Evolutionary conservation across 1,139 yeast species (phyloP), one percentile per base, ranked within the genome.

Genomic region (Blastobotrys raffinosifermentans): DNA sequence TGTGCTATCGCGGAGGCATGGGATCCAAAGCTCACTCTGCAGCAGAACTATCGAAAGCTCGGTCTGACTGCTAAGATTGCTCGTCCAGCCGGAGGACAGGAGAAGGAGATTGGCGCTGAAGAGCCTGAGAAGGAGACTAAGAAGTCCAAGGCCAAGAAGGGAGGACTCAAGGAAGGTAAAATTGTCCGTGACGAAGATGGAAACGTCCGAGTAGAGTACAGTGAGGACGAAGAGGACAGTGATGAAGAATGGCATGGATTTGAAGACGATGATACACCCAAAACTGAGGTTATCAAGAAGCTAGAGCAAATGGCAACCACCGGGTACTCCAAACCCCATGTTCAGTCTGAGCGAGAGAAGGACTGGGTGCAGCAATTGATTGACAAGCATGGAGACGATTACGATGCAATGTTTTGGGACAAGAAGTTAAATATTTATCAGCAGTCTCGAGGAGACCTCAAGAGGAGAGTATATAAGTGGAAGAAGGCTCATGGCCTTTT

Each of bases 361-460:
- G 82, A 73, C 26, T 86, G 96, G 94, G 62, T 86, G 31, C 63
- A 62, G 37, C 62, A 63, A 17, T 67, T 91, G 35, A 72, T 79
- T 43, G 75, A 73, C 20, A 86, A 85, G 60, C 77, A 91, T 57
- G 96, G 96, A 14, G 94, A 87, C 46, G 81, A 91, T 58, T 87
- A 78, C 57, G 80, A 75, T 36, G 83, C 78, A 53, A 91, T 93
- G 97, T 81, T 78, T 58, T 82, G 94, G 83, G 98, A 91, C 58
- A 76, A 73, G 64, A 83, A 82, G 59, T 69, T 89, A 46, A 91
- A 91, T 58, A 72, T 82, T 2, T 75, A 73, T 61, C 96, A 87
- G 63, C 89, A 84, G 57, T 72, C 85, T 46, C 80, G 78, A n/a
- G 94, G 94, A 19, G 94, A 86, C 52, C 65, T 89, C 54, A 80